These are phyloP conservation scores for Saturnispora serradocipensis DNA, from an alignment of 805 yeast species.

Conservation along the genomic window DNA sequence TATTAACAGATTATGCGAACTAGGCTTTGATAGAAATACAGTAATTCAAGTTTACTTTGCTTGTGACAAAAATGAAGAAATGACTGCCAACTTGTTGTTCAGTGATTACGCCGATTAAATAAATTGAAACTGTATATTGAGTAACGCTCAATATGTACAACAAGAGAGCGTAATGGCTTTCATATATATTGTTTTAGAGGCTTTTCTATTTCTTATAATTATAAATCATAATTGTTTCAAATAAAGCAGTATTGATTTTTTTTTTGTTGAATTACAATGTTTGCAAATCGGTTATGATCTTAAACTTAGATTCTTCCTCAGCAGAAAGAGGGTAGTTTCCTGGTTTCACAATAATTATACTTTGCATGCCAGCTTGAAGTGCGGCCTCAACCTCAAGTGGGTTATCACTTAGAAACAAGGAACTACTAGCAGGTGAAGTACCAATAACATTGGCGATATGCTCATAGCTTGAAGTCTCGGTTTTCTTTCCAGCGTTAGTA, in stretches of 20 bases:
- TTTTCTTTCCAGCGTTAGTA: slow-evolving; percentile 70
- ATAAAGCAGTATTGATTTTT: not conserved
- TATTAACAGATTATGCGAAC: slow-evolving; percentile 79
- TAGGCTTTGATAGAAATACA: slow-evolving; percentile 82
- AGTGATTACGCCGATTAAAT: slow-evolving; percentile 37
- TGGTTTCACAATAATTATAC: slow-evolving; percentile 56
- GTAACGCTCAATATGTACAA: not conserved
- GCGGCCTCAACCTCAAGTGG: slow-evolving; percentile 75
- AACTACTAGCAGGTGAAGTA: slow-evolving; percentile 19
- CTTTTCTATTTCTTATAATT: not conserved
- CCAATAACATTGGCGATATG: slow-evolving; percentile 35
- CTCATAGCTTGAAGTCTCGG: slow-evolving; percentile 45
- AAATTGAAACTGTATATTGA: not conserved
- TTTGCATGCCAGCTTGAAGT: slow-evolving; percentile 46
- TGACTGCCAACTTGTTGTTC: slow-evolving; percentile 87
- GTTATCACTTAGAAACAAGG: slow-evolving; percentile 74
- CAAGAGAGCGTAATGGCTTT: not conserved
- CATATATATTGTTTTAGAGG: not conserved
- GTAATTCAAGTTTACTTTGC: slow-evolving; percentile 95
- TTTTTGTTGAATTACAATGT: not conserved
- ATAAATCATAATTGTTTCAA: not conserved
- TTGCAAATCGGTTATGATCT: not conserved
- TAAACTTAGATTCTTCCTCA: slow-evolving; percentile 21
- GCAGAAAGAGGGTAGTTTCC: slow-evolving; percentile 54
- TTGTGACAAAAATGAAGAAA: slow-evolving; percentile 95